Percentiles rank a stretch among this genome's conserved stretches.
Conservation (phyloP, 202 grass and related monocot genomes). For the Elaeis oleifera region DNA sequence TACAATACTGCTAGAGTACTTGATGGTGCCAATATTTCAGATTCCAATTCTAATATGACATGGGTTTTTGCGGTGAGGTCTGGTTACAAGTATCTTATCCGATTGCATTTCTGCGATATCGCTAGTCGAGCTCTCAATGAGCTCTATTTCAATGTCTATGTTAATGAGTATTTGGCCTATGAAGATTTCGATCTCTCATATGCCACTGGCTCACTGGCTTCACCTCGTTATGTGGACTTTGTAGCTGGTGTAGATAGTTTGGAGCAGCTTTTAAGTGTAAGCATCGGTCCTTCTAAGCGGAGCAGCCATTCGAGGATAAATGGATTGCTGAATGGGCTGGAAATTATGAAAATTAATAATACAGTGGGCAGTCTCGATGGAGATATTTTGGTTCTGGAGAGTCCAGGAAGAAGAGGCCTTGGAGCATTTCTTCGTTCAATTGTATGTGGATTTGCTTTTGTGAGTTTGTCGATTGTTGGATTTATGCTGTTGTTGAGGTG, state of each 20-base stretch:
- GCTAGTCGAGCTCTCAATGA: conserved; percentile 68
- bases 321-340: conserved; percentile 79
- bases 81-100: conserved; percentile 62
- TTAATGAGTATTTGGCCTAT: conserved; percentile 64
- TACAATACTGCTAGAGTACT: conserved; percentile 64
- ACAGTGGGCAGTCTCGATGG: conserved; percentile 64
- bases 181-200: conserved; percentile 58
- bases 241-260: conserved; percentile 39
- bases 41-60: conserved; percentile 67
- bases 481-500: conserved; percentile 54
- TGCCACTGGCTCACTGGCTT: conserved; percentile 55
- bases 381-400: conserved; percentile 32
- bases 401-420: conserved; percentile 41
- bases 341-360: conserved; percentile 90
- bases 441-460: conserved; percentile 64
- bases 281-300: conserved; percentile 37
- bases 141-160: conserved; percentile 77
- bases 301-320: conserved; percentile 33
- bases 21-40: conserved; percentile 40
- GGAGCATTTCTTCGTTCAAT: conserved; percentile 62
- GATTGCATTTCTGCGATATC: conserved; percentile 81
- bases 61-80: conserved; percentile 57
- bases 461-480: conserved; percentile 37
- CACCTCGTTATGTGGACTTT: conserved; percentile 67
- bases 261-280: conserved; percentile 53